Conservation (phyloP, 225 moss, liverwort and hornwort species). For the Physcomitrellopsis africana region DNA sequence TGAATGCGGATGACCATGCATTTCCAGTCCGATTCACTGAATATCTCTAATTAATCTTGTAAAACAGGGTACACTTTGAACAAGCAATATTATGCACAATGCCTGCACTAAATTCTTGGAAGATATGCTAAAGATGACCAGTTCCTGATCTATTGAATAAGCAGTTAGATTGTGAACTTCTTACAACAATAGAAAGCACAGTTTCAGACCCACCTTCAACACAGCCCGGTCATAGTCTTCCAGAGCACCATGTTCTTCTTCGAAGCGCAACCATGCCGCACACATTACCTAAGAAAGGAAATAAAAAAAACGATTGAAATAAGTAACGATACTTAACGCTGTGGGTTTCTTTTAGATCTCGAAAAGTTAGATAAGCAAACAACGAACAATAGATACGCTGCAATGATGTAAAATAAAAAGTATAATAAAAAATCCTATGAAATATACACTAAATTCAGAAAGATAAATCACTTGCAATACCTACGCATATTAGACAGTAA, state of each 20-base stretch:
- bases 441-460: slow-evolving; percentile 15
- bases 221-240: slow-evolving; percentile 96
- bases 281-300: slow-evolving; percentile 74
- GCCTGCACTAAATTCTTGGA: not conserved
- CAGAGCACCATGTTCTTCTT: slow-evolving; percentile 89
- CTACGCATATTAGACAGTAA: slow-evolving; percentile 11
- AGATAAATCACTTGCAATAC: slow-evolving; percentile 15
- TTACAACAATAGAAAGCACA: not conserved
- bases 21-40: slow-evolving; percentile 2
- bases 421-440: not conserved
- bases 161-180: not conserved
- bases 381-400: slow-evolving; percentile 9
- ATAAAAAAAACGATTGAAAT: slow-evolving; percentile 14
- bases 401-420: not conserved
- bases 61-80: slow-evolving; percentile 7
- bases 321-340: not conserved
- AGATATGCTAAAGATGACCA: not conserved
- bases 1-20: slow-evolving; percentile 3
- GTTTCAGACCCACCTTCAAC: slow-evolving; percentile 60
- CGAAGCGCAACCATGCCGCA: slow-evolving; percentile 87
- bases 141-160: not conserved
- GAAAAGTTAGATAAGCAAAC: slow-evolving; percentile 5
- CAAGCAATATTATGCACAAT: not conserved
- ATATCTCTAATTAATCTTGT: not conserved
- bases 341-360: not conserved